A percentile compares a stretch with the other conserved stretches of the same genome.
phyloP scores from a whole-genome alignment of 805 yeast genomes.

The Blastobotrys mokoenaii region DNA sequence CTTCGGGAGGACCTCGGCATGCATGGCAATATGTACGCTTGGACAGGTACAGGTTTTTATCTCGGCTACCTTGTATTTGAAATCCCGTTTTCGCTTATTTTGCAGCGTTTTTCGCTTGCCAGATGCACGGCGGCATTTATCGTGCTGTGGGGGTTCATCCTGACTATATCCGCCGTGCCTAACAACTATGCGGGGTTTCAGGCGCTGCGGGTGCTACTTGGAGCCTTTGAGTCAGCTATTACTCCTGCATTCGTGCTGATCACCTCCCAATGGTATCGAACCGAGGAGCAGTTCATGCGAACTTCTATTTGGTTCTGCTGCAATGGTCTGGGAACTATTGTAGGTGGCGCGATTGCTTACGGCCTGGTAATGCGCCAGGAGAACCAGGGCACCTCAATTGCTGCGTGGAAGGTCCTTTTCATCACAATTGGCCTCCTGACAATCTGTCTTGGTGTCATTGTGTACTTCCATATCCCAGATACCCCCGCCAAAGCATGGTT shows the following conservation, averaged over 20 bases:
- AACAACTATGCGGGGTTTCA: constrained; percentile 38
- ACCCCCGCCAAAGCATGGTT: constrained; percentile 42
- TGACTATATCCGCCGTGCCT: constrained; percentile 43
- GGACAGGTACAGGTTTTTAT: constrained; percentile 56
- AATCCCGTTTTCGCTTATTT: constrained; percentile 36
- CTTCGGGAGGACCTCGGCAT: constrained; percentile 37
- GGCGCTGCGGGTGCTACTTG: constrained; percentile 42
- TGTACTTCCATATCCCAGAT: constrained; percentile 38
- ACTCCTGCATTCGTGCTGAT: constrained; percentile 52
- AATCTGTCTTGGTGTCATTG: constrained; percentile 28
- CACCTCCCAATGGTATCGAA: constrained; percentile 51
- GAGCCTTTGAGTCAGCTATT: constrained; percentile 44
- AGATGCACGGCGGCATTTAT: constrained; percentile 42
- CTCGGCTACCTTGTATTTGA: constrained; percentile 57
- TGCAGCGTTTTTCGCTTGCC: constrained; percentile 53
- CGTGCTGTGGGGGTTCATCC: constrained; percentile 54
- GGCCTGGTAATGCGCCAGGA: constrained; percentile 25
- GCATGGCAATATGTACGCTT: constrained; percentile 34
- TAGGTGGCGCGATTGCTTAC: constrained; percentile 43
- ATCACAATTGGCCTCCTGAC: constrained; percentile 52
- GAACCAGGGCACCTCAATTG: constrained; percentile 27
- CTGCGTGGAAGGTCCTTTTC: constrained; percentile 47
- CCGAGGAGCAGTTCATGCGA: constrained; percentile 38
- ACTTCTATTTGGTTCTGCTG: constrained; percentile 36
- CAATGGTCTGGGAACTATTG: constrained; percentile 37